Percentiles rank a stretch among this genome's conserved stretches.
Evolutionary conservation across 495 filamentous ascomycete species (phyloP).

Genomic region (Endocarpon pusillum): DNA sequence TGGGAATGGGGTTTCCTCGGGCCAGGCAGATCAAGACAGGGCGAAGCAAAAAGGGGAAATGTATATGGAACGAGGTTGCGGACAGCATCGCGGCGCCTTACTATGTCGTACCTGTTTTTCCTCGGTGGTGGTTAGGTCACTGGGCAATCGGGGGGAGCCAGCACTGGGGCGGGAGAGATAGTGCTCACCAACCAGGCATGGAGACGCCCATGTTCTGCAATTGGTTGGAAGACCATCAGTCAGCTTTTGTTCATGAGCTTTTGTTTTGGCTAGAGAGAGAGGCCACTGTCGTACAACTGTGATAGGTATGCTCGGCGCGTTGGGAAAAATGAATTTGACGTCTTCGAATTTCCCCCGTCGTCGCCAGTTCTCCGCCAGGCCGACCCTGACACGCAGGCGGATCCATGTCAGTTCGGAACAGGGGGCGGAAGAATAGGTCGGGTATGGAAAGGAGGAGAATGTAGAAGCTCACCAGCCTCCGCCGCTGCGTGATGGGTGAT

Average conservation of each 20-base stretch:
- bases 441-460: too few species aligned
- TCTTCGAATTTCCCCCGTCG: constrained; percentile 69
- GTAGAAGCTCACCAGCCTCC: too few species aligned
- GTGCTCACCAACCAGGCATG: constrained; percentile 89
- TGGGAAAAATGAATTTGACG: constrained; percentile 83
- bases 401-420: constrained; percentile 7
- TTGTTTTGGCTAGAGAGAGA: not conserved
- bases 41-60: not conserved
- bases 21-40: too few species aligned
- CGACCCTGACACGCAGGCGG: too few species aligned
- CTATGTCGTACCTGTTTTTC: constrained; percentile 90
- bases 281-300: constrained; percentile 47
- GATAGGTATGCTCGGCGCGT: constrained; percentile 81
- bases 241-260: not conserved
- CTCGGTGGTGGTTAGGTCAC: too few species aligned
- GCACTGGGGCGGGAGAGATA: too few species aligned
- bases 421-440: constrained; percentile 1
- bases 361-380: constrained; percentile 78
- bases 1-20: too few species aligned
- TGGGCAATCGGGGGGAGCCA: too few species aligned
- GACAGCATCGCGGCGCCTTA: constrained; percentile 35
- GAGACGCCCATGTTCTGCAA: constrained; percentile 57
- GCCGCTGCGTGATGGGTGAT: too few species aligned
- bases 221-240: not conserved
- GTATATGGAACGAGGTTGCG: too few species aligned